Evolutionary conservation across 2,329 filamentous ascomycete species (phyloP).

Genomic region (Hymenotorrendiella dingleyae): DNA sequence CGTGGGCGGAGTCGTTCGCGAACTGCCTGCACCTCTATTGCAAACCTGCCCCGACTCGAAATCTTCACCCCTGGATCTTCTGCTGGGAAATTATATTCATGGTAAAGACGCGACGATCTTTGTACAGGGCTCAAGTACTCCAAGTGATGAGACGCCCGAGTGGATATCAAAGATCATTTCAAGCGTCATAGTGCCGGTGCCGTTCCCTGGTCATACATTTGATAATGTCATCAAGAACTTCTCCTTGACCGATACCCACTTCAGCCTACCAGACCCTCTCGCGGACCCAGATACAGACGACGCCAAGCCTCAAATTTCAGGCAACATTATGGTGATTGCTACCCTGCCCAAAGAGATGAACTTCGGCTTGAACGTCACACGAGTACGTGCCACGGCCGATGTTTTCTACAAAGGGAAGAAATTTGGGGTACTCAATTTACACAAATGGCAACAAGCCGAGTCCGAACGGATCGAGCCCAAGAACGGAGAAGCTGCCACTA

Average conservation of each 20-base stretch:
- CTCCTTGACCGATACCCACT: slow-evolving; percentile 77
- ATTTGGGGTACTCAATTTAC: slow-evolving; percentile 73
- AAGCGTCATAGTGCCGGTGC: slow-evolving; percentile 76
- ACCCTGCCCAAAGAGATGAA: slow-evolving; percentile 81
- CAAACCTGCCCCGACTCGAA: slow-evolving; percentile 68
- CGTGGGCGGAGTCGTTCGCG: slow-evolving; percentile 64
- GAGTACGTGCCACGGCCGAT: slow-evolving; percentile 70
- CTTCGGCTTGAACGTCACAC: slow-evolving; percentile 71
- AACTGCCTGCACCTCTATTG: slow-evolving; percentile 69
- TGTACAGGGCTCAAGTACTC: slow-evolving; percentile 69
- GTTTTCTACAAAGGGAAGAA: slow-evolving; percentile 73
- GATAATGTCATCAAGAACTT: slow-evolving; percentile 85
- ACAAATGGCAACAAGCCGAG: slow-evolving; percentile 77
- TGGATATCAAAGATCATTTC: slow-evolving; percentile 80
- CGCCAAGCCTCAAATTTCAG: slow-evolving; percentile 73
- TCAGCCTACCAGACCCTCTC: slow-evolving; percentile 74
- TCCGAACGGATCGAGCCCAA: slow-evolving; percentile 62
- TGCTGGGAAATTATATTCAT: slow-evolving; percentile 76
- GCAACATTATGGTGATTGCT: slow-evolving; percentile 73
- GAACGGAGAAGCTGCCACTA: slow-evolving; percentile 50
- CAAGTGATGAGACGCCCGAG: slow-evolving; percentile 61
- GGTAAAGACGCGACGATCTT: slow-evolving; percentile 75
- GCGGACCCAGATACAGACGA: slow-evolving; percentile 70
- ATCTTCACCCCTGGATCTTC: slow-evolving; percentile 76
- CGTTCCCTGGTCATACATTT: slow-evolving; percentile 75